phyloP scores from a whole-genome alignment of 495 filamentous ascomycete genomes.

The Trichoderma erinaceum region DNA sequence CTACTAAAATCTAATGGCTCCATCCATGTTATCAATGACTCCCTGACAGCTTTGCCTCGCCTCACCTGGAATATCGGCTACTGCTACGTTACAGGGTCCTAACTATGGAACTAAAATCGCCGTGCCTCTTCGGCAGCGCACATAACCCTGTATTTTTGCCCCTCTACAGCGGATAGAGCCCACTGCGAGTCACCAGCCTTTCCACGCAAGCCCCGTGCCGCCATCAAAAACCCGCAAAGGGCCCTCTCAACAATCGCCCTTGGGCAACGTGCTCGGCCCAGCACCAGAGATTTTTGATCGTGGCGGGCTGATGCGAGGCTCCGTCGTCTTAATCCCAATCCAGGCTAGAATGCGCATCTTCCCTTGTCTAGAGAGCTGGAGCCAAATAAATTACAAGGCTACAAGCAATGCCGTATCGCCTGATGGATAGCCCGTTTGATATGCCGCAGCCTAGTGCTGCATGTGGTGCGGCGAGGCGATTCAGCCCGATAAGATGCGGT shows the following conservation, averaged over 20 bases:
- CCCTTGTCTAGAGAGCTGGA: background rate
- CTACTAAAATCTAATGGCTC: too few species aligned
- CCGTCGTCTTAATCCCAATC: conserved; percentile 2
- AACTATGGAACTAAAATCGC: too few species aligned
- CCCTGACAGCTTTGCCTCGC: too few species aligned
- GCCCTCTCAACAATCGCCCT: background rate
- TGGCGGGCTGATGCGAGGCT: background rate
- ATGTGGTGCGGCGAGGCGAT: background rate
- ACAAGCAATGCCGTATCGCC: background rate
- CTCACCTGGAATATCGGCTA: too few species aligned
- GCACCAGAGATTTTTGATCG: background rate
- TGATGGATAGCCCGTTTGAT: background rate
- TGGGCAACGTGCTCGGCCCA: background rate
- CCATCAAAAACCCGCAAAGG: background rate
- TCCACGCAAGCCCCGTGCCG: background rate
- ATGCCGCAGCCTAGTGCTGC: background rate
- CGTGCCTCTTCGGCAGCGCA: too few species aligned
- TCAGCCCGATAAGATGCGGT: background rate
- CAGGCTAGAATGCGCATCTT: background rate
- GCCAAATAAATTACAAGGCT: background rate
- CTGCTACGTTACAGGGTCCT: too few species aligned
- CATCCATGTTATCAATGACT: too few species aligned
- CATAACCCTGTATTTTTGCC: too few species aligned
- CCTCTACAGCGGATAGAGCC: too few species aligned
- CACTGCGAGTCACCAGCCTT: background rate